Base-by-base conservation (phyloP, 1,139 yeast species). In the Pichia sp. region DNA sequence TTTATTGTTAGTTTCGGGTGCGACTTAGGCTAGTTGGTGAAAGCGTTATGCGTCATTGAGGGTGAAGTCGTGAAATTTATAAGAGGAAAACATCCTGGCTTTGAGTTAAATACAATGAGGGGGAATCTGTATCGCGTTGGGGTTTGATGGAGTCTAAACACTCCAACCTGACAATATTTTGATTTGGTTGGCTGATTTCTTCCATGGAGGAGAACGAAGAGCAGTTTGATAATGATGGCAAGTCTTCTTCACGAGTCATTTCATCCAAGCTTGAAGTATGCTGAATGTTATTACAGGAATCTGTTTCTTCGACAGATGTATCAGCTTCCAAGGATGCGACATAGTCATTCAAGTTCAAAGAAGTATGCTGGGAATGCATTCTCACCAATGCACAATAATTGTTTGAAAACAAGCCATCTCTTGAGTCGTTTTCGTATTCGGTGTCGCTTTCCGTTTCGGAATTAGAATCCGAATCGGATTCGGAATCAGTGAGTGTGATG, bases 171-270 rank as follows among this genome's bases (percentile, higher is more conserved):
- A 10, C n/a, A 32, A 32, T 44, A 32, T 31, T 26, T 15, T 31
- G n/a, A 8, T 8, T 16, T 11, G 36, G 15, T 15, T 19, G 15
- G 15, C 38, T 34, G 46, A 42, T n/a, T 7, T 58, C 59, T 47
- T 61, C 65, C 26, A 53, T 38, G 5, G 62, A 59, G 8, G 64
- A 61, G 5, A 50, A 50, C 1, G 67, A 63, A 8, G 66, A 62
- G 32, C 64, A 63, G 45, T 59, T 59, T 13, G 63, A 54, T 8
- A 63, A 45, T 5, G 57, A 57, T 7, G 64, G 65, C 13, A 64
- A 52, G 16, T 62, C 63, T n/a, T 59, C 58, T 3, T 45, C 40
- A 36, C 15, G 40, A 32, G 15, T 31, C 19, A 30, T 8, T 23
- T 42, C 45, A 16, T 42, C 30, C 10, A 11, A 13, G n/a, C 16